phyloP scores from a whole-genome alignment of 1,284 basidiomycete species.

The Fomitopsis pinicola region DNA sequence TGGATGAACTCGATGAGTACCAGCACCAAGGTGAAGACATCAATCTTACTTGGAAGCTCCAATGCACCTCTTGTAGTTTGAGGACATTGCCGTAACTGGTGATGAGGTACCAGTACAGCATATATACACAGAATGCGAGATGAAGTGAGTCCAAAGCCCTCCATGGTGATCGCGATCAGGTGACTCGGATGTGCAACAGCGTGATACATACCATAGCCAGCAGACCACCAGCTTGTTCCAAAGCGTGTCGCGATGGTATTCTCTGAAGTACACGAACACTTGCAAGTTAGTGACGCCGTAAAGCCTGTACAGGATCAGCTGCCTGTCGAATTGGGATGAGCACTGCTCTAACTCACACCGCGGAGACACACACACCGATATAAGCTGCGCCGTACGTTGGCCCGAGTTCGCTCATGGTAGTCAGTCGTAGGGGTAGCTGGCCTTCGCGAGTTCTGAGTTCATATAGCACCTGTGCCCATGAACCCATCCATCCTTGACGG shows the following conservation, averaged over 20 bases:
- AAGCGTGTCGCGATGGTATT: background rate
- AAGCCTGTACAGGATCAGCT: slow-evolving; percentile 21
- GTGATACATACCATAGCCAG: background rate
- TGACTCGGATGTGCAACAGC: no score
- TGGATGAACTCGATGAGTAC: no score
- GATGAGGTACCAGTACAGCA: background rate
- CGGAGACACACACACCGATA: no score
- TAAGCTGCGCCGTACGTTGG: background rate
- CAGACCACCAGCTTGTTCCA: background rate
- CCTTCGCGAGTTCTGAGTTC: no score
- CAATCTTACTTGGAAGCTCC: background rate
- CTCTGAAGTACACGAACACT: slow-evolving; percentile 32
- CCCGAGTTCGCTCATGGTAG: background rate
- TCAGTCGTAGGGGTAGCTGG: no score
- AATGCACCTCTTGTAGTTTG: background rate
- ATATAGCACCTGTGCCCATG: no score
- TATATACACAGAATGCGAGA: background rate
- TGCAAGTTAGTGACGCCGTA: slow-evolving; percentile 38
- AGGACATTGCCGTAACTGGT: background rate
- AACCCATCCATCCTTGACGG: no score
- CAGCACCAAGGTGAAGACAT: no score
- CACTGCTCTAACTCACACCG: no score
- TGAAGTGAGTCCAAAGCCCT: background rate
- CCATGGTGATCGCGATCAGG: background rate
- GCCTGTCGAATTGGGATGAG: no score